Conservation (phyloP, 2,329 filamentous ascomycete genomes). For the Colletotrichum theobromicola region DNA sequence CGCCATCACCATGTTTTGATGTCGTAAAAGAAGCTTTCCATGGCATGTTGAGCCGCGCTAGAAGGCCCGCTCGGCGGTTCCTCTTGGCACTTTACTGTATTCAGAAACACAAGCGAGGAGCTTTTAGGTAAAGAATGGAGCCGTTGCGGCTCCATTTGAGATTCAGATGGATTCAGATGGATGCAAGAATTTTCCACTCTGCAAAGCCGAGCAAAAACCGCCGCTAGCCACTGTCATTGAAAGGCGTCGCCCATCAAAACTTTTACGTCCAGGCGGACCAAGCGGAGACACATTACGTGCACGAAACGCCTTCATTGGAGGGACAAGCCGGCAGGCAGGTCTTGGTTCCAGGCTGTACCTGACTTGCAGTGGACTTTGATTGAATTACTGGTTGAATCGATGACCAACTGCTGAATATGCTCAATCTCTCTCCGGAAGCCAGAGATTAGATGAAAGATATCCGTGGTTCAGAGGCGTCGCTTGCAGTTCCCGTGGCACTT, state of each 20-base stretch:
- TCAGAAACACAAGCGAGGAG: constrained; percentile 9
- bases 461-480: background rate
- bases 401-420: background rate
- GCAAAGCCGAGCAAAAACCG: constrained; percentile 21
- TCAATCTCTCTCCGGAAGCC: background rate
- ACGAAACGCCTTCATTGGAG: background rate
- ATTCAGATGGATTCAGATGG: constrained; percentile 10
- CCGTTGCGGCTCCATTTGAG: background rate
- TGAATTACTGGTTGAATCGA: background rate
- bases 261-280: constrained; percentile 1
- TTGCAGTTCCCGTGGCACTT: background rate
- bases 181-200: constrained; percentile 7
- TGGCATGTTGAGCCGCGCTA: constrained; percentile 20
- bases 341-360: background rate
- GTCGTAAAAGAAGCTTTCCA: constrained; percentile 21
- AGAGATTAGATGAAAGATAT: background rate
- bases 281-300: background rate
- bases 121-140: constrained; percentile 19
- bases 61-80: constrained; percentile 5
- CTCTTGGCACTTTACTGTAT: background rate
- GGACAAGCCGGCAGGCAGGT: background rate
- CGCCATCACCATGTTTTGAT: constrained; percentile 17
- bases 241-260: background rate
- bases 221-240: background rate
- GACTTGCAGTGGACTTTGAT: background rate